These are phyloP conservation scores for Penicillium sp. DNA, from an alignment of 2,329 filamentous ascomycete genomes.

Conservation along the genomic window DNA sequence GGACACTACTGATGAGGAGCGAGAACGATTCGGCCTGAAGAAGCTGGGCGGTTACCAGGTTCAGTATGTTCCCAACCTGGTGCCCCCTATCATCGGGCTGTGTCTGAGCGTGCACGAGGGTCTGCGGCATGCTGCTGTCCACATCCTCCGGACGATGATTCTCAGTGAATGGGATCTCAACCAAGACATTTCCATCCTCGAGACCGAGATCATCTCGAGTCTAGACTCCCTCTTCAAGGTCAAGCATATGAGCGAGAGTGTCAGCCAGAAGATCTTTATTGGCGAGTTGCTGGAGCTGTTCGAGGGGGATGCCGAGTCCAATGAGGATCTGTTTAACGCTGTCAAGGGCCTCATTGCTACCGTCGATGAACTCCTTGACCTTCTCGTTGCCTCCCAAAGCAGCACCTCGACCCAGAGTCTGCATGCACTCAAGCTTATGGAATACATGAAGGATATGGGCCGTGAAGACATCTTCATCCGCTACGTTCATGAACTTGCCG, in stretches of 20 bases:
- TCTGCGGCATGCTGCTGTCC: conserved; percentile 82
- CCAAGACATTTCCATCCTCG: conserved; percentile 85
- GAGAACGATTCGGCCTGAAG: conserved; percentile 71
- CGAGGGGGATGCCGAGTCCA: conserved; percentile 65
- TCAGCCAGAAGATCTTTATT: conserved; percentile 91
- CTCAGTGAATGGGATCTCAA: conserved; percentile 97
- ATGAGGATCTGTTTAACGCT: conserved; percentile 74
- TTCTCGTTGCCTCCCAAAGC: conserved; percentile 86
- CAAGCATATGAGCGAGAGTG: conserved; percentile 82
- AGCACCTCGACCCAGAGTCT: conserved; percentile 76
- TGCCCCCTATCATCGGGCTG: conserved; percentile 87
- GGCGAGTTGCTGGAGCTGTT: conserved; percentile 82
- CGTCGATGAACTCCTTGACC: conserved; percentile 85
- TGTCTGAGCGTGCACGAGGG: conserved; percentile 95
- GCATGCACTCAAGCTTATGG: conserved; percentile 88
- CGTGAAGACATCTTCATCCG: conserved; percentile 96
- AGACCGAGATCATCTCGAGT: conserved; percentile 95
- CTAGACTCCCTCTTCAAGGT: conserved; percentile 88
- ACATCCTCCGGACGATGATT: conserved; percentile 96
- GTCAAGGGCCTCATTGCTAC: conserved; percentile 79
- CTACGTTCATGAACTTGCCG: conserved; percentile 89
- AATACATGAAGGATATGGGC: conserved; percentile 94
- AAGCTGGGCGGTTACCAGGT: conserved; percentile 97
- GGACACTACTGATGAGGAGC: conserved; percentile 83
- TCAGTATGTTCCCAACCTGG: conserved; percentile 91